phyloP scores from a whole-genome alignment of 1,139 yeast species.

The Suhomyces anneliseae region DNA sequence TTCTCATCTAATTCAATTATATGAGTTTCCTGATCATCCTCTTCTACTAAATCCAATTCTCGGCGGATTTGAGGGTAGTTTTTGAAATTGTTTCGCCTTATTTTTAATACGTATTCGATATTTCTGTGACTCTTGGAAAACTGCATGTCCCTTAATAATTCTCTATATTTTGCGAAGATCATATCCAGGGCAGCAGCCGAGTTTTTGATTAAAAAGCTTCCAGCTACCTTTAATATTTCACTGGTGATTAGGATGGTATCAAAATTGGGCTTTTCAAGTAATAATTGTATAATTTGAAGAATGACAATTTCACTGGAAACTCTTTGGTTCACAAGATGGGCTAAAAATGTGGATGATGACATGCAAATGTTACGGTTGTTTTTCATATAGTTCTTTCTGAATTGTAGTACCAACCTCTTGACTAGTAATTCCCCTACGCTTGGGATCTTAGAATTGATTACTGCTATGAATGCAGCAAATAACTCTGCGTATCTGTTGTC shows the following conservation, averaged over 20 bases:
- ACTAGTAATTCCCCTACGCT: slow-evolving; percentile 62
- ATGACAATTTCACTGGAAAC: slow-evolving; percentile 65
- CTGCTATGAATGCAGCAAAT: slow-evolving; percentile 58
- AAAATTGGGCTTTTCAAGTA: slow-evolving; percentile 54
- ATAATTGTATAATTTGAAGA: slow-evolving; percentile 61
- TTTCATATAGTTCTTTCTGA: slow-evolving; percentile 53
- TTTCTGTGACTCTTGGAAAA: neutral
- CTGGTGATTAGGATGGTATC: slow-evolving; percentile 33
- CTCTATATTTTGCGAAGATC: slow-evolving; percentile 62
- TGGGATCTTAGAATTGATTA: slow-evolving; percentile 69
- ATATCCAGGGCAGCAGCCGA: slow-evolving; percentile 38
- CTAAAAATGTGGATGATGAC: slow-evolving; percentile 50
- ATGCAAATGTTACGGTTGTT: slow-evolving; percentile 48
- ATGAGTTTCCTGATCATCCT: slow-evolving; percentile 63
- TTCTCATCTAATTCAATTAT: slow-evolving; percentile 54
- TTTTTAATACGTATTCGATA: slow-evolving; percentile 37
- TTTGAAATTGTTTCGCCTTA: slow-evolving; percentile 50
- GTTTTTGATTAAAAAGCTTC: slow-evolving; percentile 22
- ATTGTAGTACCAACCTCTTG: slow-evolving; percentile 56
- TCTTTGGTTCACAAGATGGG: slow-evolving; percentile 63
- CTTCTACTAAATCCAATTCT: slow-evolving; percentile 62
- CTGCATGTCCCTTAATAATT: slow-evolving; percentile 42
- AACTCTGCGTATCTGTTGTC: slow-evolving; percentile 44
- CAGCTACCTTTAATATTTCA: slow-evolving; percentile 27
- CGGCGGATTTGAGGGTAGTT: slow-evolving; percentile 41